Evolutionary conservation across 257 asterid genomes (phyloP).

Genomic region (Coffea canephora): DNA sequence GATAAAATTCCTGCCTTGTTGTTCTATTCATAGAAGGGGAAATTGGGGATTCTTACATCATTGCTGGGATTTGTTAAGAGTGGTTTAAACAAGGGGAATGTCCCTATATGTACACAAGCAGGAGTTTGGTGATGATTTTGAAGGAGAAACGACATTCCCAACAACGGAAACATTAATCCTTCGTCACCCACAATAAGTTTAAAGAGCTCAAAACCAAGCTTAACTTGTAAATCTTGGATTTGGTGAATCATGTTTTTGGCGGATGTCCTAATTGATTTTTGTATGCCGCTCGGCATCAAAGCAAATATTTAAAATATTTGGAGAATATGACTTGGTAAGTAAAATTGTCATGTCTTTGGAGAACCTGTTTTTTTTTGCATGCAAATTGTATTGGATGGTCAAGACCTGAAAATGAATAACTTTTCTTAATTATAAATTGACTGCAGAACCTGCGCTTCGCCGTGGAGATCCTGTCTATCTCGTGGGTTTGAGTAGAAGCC

Average conservation of each 20-base stretch:
- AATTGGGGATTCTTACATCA: not conserved
- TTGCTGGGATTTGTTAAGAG: not conserved
- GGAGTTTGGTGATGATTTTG: not conserved
- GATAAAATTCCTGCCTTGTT: not conserved
- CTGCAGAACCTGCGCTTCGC: slow-evolving; percentile 78
- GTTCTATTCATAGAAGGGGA: not conserved
- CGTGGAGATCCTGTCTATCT: slow-evolving; percentile 99
- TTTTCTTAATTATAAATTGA: not conserved
- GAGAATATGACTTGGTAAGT: too few relatives aligned
- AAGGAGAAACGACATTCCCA: not conserved
- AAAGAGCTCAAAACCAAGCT: not conserved
- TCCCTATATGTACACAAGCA: not conserved
- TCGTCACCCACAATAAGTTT: not conserved
- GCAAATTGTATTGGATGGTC: too few relatives aligned
- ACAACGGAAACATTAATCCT: not conserved
- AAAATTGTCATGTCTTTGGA: too few relatives aligned
- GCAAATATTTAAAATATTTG: too few relatives aligned
- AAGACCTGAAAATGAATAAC: not conserved
- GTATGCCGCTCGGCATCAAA: too few relatives aligned
- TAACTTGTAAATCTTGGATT: not conserved
- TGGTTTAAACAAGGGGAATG: too few relatives aligned
- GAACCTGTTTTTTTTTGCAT: too few relatives aligned
- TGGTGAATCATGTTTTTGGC: not conserved
- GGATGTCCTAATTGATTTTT: too few relatives aligned
- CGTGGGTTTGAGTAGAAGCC: slow-evolving; percentile 89